A percentile compares a stretch with the other conserved stretches of the same genome.
These are phyloP conservation scores for Balamuthia mandrillaris DNA, from an alignment of 208 protist genomes.

Conservation along the genomic window DNA sequence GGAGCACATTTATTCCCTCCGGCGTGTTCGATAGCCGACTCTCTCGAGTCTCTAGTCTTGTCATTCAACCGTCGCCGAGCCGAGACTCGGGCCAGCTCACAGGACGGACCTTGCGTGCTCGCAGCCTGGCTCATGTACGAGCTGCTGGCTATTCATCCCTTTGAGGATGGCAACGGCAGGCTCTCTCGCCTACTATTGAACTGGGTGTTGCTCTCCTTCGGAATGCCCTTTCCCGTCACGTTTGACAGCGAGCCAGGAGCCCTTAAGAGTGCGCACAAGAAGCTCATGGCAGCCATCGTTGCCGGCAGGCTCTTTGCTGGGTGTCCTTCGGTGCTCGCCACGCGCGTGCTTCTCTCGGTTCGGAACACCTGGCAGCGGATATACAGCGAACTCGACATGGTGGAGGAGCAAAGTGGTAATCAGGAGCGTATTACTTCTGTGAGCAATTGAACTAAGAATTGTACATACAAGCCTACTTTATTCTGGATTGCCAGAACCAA, in stretches of 20 bases:
- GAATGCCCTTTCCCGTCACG: neutral
- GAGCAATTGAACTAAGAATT: no score
- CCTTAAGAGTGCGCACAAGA: neutral
- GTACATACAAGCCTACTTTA: no score
- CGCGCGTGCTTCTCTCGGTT: neutral
- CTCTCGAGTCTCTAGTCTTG: no score
- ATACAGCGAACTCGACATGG: no score
- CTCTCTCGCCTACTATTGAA: neutral
- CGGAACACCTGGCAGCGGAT: neutral
- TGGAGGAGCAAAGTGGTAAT: no score
- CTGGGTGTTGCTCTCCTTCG: neutral
- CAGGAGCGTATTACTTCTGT: no score
- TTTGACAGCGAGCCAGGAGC: neutral
- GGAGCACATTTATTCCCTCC: neutral
- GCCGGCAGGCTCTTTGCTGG: neutral
- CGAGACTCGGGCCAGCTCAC: no score
- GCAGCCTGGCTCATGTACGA: constrained; percentile 1
- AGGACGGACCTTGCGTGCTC: neutral
- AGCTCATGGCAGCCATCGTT: neutral
- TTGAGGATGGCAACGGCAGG: neutral
- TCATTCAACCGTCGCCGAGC: no score
- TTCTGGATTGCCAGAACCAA: no score
- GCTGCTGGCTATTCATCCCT: neutral
- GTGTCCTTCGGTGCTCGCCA: neutral
- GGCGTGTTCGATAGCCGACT: neutral